Evolutionary conservation across 2,329 filamentous ascomycete genomes (phyloP).

Genomic region (Sclerotiophoma versabilis): DNA sequence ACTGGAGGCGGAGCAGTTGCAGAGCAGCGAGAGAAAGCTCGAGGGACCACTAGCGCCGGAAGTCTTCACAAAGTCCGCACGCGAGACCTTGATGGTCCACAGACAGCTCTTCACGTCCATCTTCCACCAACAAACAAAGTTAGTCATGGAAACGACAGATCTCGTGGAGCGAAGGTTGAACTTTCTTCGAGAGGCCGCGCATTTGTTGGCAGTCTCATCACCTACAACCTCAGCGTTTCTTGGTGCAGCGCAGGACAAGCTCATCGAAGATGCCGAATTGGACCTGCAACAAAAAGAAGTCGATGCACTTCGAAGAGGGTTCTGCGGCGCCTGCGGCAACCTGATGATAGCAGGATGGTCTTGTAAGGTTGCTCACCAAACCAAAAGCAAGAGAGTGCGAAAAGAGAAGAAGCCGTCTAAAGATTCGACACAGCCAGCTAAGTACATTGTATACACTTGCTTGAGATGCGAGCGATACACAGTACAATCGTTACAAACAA

Average conservation of each 20-base stretch:
- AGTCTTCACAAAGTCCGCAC: constrained; percentile 21
- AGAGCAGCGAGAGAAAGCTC: constrained; percentile 14
- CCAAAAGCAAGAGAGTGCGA: not conserved
- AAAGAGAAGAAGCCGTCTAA: constrained; percentile 13
- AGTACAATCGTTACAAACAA: constrained; percentile 28
- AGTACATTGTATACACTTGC: constrained; percentile 38
- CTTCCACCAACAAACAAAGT: constrained; percentile 10
- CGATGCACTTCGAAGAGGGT: constrained; percentile 38
- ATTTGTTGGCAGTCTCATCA: constrained; percentile 39
- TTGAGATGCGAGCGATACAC: constrained; percentile 44
- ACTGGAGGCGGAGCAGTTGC: constrained; percentile 1
- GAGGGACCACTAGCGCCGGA: constrained; percentile 35
- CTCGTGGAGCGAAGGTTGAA: constrained; percentile 30
- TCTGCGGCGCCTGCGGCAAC: constrained; percentile 50
- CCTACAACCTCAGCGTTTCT: constrained; percentile 45
- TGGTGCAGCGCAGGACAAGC: constrained; percentile 36
- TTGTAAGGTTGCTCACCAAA: constrained; percentile 30
- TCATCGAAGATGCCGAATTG: constrained; percentile 39
- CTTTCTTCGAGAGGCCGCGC: constrained; percentile 47
- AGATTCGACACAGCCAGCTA: constrained; percentile 19
- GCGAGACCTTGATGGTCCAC: constrained; percentile 19
- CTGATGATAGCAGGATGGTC: constrained; percentile 49
- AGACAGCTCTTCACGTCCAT: constrained; percentile 19
- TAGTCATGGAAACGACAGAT: constrained; percentile 30
- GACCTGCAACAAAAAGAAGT: constrained; percentile 36